Conservation (phyloP, 164 flowering plant genomes). For the Chimonanthus praecox region DNA sequence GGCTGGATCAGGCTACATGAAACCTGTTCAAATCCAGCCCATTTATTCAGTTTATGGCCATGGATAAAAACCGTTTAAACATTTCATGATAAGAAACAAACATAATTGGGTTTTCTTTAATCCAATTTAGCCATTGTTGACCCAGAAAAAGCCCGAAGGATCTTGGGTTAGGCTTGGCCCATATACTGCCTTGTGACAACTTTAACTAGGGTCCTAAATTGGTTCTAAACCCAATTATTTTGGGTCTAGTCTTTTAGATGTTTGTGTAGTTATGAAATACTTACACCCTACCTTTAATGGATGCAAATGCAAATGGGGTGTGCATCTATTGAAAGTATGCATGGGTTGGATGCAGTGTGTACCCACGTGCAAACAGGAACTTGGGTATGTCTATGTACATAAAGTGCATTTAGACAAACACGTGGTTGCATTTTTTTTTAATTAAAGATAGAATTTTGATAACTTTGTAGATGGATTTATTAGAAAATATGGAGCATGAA, state of each 20-base stretch:
- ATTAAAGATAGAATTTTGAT: not conserved
- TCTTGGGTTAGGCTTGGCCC: too few species aligned
- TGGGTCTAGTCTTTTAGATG: not conserved
- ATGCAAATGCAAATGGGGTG: not conserved
- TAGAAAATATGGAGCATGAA: not conserved
- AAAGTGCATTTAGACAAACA: not conserved
- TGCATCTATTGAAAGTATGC: too few species aligned
- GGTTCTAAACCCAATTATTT: not conserved
- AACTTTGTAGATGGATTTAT: not conserved
- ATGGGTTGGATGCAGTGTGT: not conserved
- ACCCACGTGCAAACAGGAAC: not conserved
- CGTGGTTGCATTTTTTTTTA: not conserved
- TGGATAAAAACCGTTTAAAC: too few species aligned
- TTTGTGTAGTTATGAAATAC: not conserved
- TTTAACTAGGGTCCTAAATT: too few species aligned
- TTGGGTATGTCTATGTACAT: not conserved
- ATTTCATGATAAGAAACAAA: too few species aligned
- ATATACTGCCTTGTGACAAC: too few species aligned
- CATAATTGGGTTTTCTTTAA: too few species aligned
- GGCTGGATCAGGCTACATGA: too few species aligned
- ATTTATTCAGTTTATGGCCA: too few species aligned
- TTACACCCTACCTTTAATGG: not conserved
- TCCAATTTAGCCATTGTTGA: too few species aligned
- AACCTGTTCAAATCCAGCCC: too few species aligned
- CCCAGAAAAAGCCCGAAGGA: too few species aligned